Evolutionary conservation across 768 basidiomycete species (phyloP).

Genomic region (Hirschioporus abietinus): DNA sequence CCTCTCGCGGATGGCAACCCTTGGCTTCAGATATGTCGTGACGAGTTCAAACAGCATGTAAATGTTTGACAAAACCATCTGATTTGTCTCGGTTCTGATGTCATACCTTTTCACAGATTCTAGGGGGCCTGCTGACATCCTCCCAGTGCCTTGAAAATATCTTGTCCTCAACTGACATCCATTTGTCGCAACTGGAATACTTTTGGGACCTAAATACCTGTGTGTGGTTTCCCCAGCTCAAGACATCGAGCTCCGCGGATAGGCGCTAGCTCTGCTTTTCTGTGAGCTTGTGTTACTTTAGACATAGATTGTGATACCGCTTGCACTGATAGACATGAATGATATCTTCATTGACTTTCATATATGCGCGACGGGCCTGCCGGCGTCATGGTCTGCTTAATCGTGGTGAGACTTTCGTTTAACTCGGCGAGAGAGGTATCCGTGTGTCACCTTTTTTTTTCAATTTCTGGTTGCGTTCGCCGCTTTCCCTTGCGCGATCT

Average conservation of each 20-base stretch:
- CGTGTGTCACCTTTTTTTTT: background rate
- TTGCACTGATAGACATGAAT: background rate
- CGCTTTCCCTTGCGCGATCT: background rate
- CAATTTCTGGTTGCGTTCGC: background rate
- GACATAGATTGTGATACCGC: background rate
- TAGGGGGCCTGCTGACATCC: background rate
- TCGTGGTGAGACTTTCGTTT: background rate
- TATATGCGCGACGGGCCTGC: background rate
- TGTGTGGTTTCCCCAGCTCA: background rate
- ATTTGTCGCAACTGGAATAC: background rate
- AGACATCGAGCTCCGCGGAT: background rate
- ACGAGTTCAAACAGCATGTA: background rate
- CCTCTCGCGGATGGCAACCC: background rate
- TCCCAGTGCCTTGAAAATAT: background rate
- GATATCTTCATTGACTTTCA: background rate
- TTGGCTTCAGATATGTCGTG: background rate
- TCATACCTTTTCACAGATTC: background rate
- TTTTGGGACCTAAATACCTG: background rate
- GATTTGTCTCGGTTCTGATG: background rate
- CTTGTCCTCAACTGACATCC: background rate
- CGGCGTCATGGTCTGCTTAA: background rate
- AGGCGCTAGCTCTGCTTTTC: background rate
- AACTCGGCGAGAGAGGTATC: background rate
- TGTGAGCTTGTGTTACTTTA: background rate
- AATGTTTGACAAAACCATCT: background rate